Base-by-base conservation (phyloP, 202 grass and related monocot genomes). In the Setaria viridis region DNA sequence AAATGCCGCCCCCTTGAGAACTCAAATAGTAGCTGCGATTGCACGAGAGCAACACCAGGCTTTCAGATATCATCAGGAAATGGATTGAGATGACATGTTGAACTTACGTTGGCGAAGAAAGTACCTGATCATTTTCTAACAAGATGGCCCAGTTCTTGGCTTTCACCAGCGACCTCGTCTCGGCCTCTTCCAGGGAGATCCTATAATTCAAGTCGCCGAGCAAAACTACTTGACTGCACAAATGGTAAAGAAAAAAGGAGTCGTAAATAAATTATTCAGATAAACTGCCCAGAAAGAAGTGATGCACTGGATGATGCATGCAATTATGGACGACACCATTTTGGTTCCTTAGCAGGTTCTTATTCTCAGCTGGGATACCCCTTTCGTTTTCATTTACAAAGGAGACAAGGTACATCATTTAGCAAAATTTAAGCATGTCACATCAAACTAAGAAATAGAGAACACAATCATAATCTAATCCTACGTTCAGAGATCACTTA, bases 131-230 rank as follows among this genome's bases (percentile, higher is more conserved):
- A 11, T 92, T 94, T 77, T 95, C 87, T 59, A 95, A 80, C 72
- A 99, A 76, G 51, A 77, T 87, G 80, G 58, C 64, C 93, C 96
- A 99, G 63, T 82, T 85, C 87, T 89, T 99, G 68, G 87, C 78
- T 84, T 82, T 77, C 82, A 99, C 88, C 77, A 99, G 73, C 19
- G 70, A 78, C 55, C 87, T 88, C 32, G 90, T 96, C 77, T 89
- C 85, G 9, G 70, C 25, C 72, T 93, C 90, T 60, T 90, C 91
- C 80, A 96, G 70, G 9, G 90, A 94, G 88, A 99, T 94, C 76
- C 96, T 86, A 79, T 99, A 99, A 80, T 99, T 99, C 81, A 99
- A 87, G 86, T 99, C 96, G 2, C 96, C 96, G 5, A 99, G 88
- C 85, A 99, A 83, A 67, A 99, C 63, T 32, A 94, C 86, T 25